These are phyloP conservation scores for Termitomyces sp. DNA, from an alignment of 1,284 basidiomycete species.

Conservation along the genomic window DNA sequence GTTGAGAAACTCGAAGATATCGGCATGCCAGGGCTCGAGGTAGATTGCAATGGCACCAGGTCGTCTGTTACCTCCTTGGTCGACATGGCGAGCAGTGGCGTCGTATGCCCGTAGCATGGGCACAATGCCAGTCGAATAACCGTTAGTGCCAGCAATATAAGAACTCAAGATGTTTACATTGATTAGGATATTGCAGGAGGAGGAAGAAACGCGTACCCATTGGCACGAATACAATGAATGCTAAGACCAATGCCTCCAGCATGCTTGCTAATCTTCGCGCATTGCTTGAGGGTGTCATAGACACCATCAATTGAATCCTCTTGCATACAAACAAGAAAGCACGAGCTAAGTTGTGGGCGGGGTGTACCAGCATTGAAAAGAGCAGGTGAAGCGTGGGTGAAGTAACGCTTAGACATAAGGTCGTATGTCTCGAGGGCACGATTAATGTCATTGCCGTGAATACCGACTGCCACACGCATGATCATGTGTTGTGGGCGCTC, in stretches of 20 bases:
- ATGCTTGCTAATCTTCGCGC: slow-evolving; percentile 99
- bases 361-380: slow-evolving; percentile 99
- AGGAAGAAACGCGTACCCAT: slow-evolving; percentile 45
- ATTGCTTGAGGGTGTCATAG: slow-evolving; percentile 97
- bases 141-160: slow-evolving; percentile 93
- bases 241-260: slow-evolving; percentile 96
- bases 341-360: slow-evolving; percentile 90
- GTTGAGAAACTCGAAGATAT: slow-evolving; percentile 97
- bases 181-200: too few species aligned
- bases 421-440: slow-evolving; percentile 89
- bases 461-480: slow-evolving; percentile 98
- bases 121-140: slow-evolving; percentile 97
- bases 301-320: slow-evolving; percentile 99
- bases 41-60: slow-evolving; percentile 98
- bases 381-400: slow-evolving; percentile 97
- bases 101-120: slow-evolving; percentile 99
- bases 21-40: slow-evolving; percentile 96
- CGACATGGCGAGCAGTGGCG: slow-evolving; percentile 97
- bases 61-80: slow-evolving; percentile 99
- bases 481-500: slow-evolving; percentile 99
- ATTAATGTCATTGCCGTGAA: slow-evolving; percentile 89
- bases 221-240: slow-evolving; percentile 96
- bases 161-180: slow-evolving; percentile 39
- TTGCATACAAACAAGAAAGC: slow-evolving; percentile 98
- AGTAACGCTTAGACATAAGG: slow-evolving; percentile 94